Base-by-base conservation (phyloP, 192 early-diverging fungal genomes). In the Entophlyctis luteolus region DNA sequence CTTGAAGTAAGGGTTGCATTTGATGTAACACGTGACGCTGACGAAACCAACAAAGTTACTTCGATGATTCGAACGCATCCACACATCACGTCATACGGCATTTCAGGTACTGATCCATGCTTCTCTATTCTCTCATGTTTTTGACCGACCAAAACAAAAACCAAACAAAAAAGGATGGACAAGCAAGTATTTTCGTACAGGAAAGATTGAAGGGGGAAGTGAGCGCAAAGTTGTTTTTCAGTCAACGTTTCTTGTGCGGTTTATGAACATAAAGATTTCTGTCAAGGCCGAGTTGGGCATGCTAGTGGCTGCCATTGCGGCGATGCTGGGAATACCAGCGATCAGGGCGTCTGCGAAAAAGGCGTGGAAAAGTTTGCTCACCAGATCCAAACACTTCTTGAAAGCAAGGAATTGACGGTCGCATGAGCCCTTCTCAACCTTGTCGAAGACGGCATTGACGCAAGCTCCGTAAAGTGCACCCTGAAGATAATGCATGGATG, bases 31-130 rank as follows among this genome's bases (percentile, higher is more conserved):
- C 20, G 47, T 33, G 18, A 10, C 8, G 22, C n/a, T 48, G 14
- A 20, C 14, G 22, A 8, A 27, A 14, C 36, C 33, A 23, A 0
- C n/a, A 22, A 22, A 71, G 70, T 34, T 71, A 71, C 42, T 71
- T 71, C 29, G 70, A 71, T 34, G 60, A 71, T 16, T 49, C 60
- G 18, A 71, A 71, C 32, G 56, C 70, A 29, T 71, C 70, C 3
- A 20, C 71, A 31, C 70, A 71, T 36, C 70, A 71, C 34, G 70
- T 71, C 3, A 71, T 71, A 32, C 59, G 70, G 70, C 70, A 71
- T 71, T 71, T 71, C 53, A 52, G 66, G 63, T n/a, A n/a, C n/a
- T 65, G 33, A 57, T 18, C 14, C 14, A 27, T 53, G 25, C 14
- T 34, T 1, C 33, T 28, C 14, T 12, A 42, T 42, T 42, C 39